A percentile compares a stretch with the other conserved stretches of the same genome.
Evolutionary conservation across 2,329 filamentous ascomycete species (phyloP).

Genomic region (Microthyrium microscopicum): DNA sequence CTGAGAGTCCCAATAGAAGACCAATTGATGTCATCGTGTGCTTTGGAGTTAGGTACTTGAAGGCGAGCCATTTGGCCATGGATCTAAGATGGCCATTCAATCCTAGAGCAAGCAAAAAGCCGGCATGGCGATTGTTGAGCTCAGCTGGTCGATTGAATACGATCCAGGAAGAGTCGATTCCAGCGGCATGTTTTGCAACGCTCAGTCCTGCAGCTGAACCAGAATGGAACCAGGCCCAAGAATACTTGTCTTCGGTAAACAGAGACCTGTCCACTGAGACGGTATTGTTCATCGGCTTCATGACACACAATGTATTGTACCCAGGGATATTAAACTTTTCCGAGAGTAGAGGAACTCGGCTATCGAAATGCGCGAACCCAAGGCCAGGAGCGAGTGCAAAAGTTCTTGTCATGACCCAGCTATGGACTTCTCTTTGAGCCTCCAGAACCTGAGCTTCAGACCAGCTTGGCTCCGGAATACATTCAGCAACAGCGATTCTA

Average conservation of each 20-base stretch:
- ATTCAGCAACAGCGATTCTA: conserved; percentile 61
- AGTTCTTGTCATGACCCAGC: conserved; percentile 71
- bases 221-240: conserved; percentile 97
- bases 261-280: conserved; percentile 79
- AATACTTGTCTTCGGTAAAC: conserved; percentile 91
- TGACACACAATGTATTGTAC: conserved; percentile 80
- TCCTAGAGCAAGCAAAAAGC: conserved; percentile 77
- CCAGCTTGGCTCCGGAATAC: conserved; percentile 59
- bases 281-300: conserved; percentile 82
- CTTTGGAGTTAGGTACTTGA: conserved; percentile 97
- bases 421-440: conserved; percentile 78
- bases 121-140: conserved; percentile 88
- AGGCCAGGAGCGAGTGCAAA: conserved; percentile 77
- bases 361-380: conserved; percentile 73
- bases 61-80: conserved; percentile 94
- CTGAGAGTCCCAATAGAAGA: conserved; percentile 77
- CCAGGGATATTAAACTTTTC: conserved; percentile 81
- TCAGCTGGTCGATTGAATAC: conserved; percentile 93
- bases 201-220: conserved; percentile 85
- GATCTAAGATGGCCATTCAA: conserved; percentile 89
- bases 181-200: conserved; percentile 76
- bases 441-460: conserved; percentile 78
- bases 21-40: conserved; percentile 99
- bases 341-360: conserved; percentile 74
- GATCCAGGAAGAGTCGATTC: conserved; percentile 98